These are phyloP conservation scores for Hirsutella rhossiliensis DNA, from an alignment of 2,329 filamentous ascomycete species.

Conservation along the genomic window DNA sequence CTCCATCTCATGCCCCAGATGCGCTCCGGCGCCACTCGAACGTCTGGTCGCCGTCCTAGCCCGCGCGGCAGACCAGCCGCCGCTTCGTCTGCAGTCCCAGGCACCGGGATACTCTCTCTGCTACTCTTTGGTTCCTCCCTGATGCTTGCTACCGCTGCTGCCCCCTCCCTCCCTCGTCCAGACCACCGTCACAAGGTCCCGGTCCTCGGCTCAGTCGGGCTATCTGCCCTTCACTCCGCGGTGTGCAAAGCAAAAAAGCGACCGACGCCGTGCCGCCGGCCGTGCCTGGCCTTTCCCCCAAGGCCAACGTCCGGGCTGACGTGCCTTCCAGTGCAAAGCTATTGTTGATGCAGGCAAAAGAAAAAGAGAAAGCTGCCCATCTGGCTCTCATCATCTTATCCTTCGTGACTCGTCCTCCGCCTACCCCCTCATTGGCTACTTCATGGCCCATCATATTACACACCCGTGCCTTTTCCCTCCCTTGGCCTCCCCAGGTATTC, in stretches of 20 bases:
- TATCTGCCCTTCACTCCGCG: background rate
- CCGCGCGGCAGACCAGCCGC: slow-evolving; percentile 1
- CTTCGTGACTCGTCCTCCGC: background rate
- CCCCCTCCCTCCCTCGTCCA: background rate
- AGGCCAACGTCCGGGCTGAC: slow-evolving; percentile 1
- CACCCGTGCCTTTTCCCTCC: slow-evolving; percentile 1
- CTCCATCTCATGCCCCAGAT: slow-evolving; percentile 5
- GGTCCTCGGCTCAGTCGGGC: background rate
- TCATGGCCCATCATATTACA: slow-evolving; percentile 1
- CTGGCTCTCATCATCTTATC: slow-evolving; percentile 1
- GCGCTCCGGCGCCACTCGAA: slow-evolving; percentile 5
- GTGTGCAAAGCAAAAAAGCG: slow-evolving; percentile 2
- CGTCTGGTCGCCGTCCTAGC: slow-evolving; percentile 3
- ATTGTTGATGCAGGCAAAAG: background rate
- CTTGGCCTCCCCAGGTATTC: slow-evolving; percentile 3
- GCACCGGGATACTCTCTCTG: background rate
- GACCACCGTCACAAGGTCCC: background rate
- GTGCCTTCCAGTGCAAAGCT: slow-evolving; percentile 6
- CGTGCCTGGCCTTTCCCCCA: slow-evolving; percentile 1
- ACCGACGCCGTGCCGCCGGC: slow-evolving; percentile 1
- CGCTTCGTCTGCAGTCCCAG: background rate
- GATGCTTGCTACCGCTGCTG: background rate
- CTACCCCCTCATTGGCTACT: slow-evolving; percentile 1
- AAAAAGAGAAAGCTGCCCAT: background rate
- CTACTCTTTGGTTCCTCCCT: background rate